Evolutionary conservation across 73 alveolate genomes (phyloP).

Genomic region (Paramecium pentaurelia): DNA sequence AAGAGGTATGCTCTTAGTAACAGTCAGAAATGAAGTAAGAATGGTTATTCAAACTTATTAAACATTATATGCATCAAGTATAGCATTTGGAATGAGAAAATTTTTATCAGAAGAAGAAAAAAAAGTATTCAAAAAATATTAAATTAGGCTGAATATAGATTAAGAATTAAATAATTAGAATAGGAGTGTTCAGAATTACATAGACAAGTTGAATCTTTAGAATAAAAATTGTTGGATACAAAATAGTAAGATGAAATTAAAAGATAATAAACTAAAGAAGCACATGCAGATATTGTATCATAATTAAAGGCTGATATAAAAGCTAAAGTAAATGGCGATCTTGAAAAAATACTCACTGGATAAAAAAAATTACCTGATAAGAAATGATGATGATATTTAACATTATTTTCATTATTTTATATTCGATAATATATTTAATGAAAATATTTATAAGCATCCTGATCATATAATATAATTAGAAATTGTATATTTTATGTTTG

Average conservation of each 20-base stretch:
- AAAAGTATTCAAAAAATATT: not conserved
- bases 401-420: not conserved
- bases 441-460: not conserved
- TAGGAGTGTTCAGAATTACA: conserved; percentile 18
- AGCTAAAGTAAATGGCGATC: not conserved
- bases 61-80: conserved; percentile 79
- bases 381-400: not conserved
- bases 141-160: not conserved
- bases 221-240: not conserved
- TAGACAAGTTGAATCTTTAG: conserved; percentile 8
- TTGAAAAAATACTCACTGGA: conserved; percentile 15
- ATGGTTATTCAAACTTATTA: conserved; percentile 97
- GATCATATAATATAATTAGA: not conserved
- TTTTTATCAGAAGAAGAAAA: conserved; percentile 27
- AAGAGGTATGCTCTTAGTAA: conserved; percentile 95
- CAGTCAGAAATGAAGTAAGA: conserved; percentile 97
- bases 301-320: conserved; percentile 25
- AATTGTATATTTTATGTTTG: not conserved
- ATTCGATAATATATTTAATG: not conserved
- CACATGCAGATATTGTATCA: not conserved
- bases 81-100: conserved; percentile 46
- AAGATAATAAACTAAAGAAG: conserved; percentile 26
- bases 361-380: conserved; percentile 6
- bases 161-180: conserved; percentile 6
- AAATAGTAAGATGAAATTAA: not conserved